Evolutionary conservation across 495 filamentous ascomycete genomes (phyloP), one percentile per base, ranked within the genome.

Genomic region (Penicillium nucicola): DNA sequence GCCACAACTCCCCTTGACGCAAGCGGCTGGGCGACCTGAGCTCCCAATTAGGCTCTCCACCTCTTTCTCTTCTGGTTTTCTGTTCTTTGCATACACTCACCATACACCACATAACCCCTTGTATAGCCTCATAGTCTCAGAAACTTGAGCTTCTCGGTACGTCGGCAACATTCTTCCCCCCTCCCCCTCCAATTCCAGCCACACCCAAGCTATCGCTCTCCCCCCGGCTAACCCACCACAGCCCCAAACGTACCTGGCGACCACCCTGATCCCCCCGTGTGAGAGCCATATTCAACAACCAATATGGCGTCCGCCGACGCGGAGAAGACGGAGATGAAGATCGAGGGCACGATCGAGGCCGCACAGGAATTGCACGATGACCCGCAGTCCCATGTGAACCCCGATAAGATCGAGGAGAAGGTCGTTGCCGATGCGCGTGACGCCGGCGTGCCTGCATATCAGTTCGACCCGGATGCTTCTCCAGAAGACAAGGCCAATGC

Each of bases 391-490:
- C 65, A 62, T 18, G 82, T 90, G 42, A 81, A 81, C n/a, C 75
- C 89, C 17, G 82, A 87, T 18, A 82, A 81, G 38, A 84, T 85
- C 18, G 82, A 95, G 64, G 71, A 80, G 50, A 78, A 80, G 54
- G 71, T 95, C 37, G 78, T 92, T 22, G 76, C 85, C 5, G 86
- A 96, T 64, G 85, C 85, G 55, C 81, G 77, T 60, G 84, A 85
- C 57, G 85, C 84, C 13, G 93, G 93, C 17, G 79, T 83, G 3
- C 75, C 83, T 8, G 92, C 89, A 44, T 90, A 85, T 65, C 82
- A 86, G 58, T 97, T 97, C 71, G 78, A 97, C 64, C 90, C 93
- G 2, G 64, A 96, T 75, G 91, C 92, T 20, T 84, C 79, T 15
- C 80, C 88, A 0, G 89, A 90, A 67, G 80, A 92, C 61, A 97